Conservation (phyloP, 2,329 filamentous ascomycete species). For the Colletotrichum sp. region DNA sequence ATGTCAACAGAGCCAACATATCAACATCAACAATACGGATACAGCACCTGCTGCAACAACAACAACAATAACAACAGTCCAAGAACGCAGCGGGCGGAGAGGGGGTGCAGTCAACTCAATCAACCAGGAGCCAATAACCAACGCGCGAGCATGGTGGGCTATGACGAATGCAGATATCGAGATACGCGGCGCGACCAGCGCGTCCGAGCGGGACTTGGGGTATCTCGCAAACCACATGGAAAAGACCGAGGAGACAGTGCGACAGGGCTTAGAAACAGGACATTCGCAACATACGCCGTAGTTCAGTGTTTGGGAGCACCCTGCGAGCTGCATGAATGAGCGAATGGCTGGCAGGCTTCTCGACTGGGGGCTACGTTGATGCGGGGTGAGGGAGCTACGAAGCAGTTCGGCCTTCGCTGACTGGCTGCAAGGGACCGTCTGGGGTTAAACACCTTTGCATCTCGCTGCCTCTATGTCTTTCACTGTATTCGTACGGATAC, state of each 20-base stretch:
- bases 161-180: slow-evolving; percentile 3
- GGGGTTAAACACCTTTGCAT: not conserved
- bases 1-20: not conserved
- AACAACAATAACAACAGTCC: slow-evolving; percentile 1
- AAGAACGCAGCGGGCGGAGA: not conserved
- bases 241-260: not conserved
- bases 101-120: not conserved
- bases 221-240: not conserved
- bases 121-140: not conserved
- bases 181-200: not conserved
- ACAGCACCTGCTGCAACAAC: not conserved
- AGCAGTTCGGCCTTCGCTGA: not conserved
- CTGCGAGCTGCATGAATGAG: slow-evolving; percentile 5
- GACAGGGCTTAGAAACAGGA: not conserved
- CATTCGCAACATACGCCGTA: not conserved
- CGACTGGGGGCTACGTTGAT: not conserved
- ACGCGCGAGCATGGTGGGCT: not conserved
- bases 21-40: not conserved
- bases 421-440: slow-evolving; percentile 18
- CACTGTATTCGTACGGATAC: not conserved
- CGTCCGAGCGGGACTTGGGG: not conserved
- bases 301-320: not conserved
- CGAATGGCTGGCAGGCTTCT: slow-evolving; percentile 1
- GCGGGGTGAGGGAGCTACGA: not conserved
- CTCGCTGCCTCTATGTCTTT: not conserved